phyloP scores from a whole-genome alignment of 2,329 filamentous ascomycete species.

The Alternaria postmessia region DNA sequence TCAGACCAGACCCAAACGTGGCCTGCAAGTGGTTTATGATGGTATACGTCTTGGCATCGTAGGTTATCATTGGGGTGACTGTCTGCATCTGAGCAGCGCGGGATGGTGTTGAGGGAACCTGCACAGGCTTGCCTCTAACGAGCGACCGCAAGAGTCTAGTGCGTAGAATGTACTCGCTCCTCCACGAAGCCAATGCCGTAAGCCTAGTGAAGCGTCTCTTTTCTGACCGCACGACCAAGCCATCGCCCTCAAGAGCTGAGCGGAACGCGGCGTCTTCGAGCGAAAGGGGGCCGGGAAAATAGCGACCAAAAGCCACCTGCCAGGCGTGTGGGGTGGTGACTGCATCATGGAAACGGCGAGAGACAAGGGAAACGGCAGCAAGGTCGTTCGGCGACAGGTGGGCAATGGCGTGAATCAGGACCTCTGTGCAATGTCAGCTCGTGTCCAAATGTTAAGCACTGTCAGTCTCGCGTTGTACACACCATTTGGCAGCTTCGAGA shows the following conservation, averaged over 20 bases:
- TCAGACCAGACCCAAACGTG: constrained; percentile 70
- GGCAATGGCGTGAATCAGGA: constrained; percentile 89
- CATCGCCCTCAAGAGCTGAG: constrained; percentile 54
- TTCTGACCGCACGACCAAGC: constrained; percentile 69
- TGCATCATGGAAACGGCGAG: constrained; percentile 82
- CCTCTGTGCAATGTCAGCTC: constrained; percentile 66
- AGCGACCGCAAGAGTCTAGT: constrained; percentile 85
- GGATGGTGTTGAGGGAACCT: constrained; percentile 62
- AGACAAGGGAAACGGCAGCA: constrained; percentile 82
- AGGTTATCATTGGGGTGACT: constrained; percentile 78
- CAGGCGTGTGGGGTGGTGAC: constrained; percentile 93
- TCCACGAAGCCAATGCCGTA: constrained; percentile 87
- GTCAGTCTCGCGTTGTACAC: constrained; percentile 37
- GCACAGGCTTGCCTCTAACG: constrained; percentile 77
- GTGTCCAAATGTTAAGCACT: neutral
- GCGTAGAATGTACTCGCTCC: constrained; percentile 91
- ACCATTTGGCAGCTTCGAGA: constrained; percentile 83
- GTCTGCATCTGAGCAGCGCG: constrained; percentile 68
- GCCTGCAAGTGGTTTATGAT: constrained; percentile 83
- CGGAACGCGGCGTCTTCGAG: constrained; percentile 52
- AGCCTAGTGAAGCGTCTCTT: constrained; percentile 82
- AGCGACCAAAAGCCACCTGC: constrained; percentile 90
- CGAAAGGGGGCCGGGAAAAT: constrained; percentile 79
- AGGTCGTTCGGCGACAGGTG: constrained; percentile 88
- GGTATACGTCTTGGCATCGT: constrained; percentile 82